Conservation (phyloP, 768 basidiomycete species). For the Hygrocybe coccinea region DNA sequence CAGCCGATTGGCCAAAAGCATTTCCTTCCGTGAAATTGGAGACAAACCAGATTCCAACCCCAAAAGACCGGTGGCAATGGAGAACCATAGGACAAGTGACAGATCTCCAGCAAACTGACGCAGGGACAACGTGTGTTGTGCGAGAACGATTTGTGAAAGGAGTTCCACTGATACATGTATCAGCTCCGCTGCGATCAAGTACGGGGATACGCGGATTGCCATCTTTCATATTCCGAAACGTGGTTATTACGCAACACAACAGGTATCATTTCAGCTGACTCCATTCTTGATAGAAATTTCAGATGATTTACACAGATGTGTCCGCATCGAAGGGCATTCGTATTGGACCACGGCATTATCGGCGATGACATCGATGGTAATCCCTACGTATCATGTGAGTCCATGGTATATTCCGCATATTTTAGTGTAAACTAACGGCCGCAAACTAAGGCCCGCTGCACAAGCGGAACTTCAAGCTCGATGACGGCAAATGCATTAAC, state of each 20-base stretch:
- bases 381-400: slow-evolving; percentile 35
- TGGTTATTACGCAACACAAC: slow-evolving; percentile 64
- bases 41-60: slow-evolving; percentile 35
- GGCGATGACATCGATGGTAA: slow-evolving; percentile 57
- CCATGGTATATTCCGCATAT: background rate
- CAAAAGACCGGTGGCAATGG: slow-evolving; percentile 56
- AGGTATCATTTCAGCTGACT: slow-evolving; percentile 36
- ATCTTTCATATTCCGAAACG: slow-evolving; percentile 58
- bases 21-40: slow-evolving; percentile 45
- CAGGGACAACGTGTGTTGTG: slow-evolving; percentile 42
- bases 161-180: background rate
- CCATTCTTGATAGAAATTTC: background rate
- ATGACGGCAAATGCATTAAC: slow-evolving; percentile 53
- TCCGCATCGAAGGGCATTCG: slow-evolving; percentile 50
- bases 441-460: slow-evolving; percentile 53
- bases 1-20: slow-evolving; percentile 64
- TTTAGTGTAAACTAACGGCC: slow-evolving; percentile 14
- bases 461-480: slow-evolving; percentile 60
- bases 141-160: background rate
- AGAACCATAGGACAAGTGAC: slow-evolving; percentile 40
- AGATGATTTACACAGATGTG: slow-evolving; percentile 23
- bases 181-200: slow-evolving; percentile 44
- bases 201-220: slow-evolving; percentile 63
- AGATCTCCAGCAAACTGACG: slow-evolving; percentile 46
- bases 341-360: slow-evolving; percentile 65